Evolutionary conservation across 1,139 yeast genomes (phyloP).

Genomic region (Sugiyamaella neomexicana): DNA sequence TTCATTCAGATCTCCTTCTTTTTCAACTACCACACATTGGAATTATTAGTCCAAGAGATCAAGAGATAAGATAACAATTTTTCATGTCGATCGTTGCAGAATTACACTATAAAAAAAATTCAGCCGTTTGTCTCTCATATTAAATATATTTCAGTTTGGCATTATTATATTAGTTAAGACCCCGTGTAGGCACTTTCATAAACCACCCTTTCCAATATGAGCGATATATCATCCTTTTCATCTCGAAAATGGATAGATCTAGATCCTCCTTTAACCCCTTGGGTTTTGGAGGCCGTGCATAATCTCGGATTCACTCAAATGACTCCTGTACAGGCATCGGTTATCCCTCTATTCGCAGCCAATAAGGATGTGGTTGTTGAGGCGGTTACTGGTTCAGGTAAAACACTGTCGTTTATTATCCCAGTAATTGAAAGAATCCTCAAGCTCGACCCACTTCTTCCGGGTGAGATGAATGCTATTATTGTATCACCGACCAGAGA

Average conservation of each 20-base stretch:
- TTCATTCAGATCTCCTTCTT: constrained; percentile 2
- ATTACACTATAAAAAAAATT: constrained; percentile 4
- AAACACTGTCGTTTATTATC: constrained; percentile 81
- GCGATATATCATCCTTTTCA: constrained; percentile 13
- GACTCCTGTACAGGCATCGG: constrained; percentile 98
- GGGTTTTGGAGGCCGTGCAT: constrained; percentile 57
- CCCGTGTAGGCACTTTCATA: neutral
- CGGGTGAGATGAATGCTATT: constrained; percentile 68
- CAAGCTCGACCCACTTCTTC: constrained; percentile 31
- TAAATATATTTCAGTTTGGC: no score
- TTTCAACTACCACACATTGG: no score
- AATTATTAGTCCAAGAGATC: neutral
- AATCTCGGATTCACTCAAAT: constrained; percentile 75
- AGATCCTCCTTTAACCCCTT: constrained; percentile 33
- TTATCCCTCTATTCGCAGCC: constrained; percentile 82
- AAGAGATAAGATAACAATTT: constrained; percentile 16
- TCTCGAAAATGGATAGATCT: constrained; percentile 36
- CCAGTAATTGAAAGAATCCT: constrained; percentile 73
- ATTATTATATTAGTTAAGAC: no score
- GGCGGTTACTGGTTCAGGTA: constrained; percentile 95
- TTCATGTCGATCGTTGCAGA: constrained; percentile 11
- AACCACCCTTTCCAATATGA: neutral
- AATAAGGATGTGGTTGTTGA: constrained; percentile 96
- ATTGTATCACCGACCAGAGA: constrained; percentile 91
- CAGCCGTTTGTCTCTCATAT: constrained; percentile 18